phyloP scores from a whole-genome alignment of 2,329 filamentous ascomycete species.

The Passalora sequoiae region DNA sequence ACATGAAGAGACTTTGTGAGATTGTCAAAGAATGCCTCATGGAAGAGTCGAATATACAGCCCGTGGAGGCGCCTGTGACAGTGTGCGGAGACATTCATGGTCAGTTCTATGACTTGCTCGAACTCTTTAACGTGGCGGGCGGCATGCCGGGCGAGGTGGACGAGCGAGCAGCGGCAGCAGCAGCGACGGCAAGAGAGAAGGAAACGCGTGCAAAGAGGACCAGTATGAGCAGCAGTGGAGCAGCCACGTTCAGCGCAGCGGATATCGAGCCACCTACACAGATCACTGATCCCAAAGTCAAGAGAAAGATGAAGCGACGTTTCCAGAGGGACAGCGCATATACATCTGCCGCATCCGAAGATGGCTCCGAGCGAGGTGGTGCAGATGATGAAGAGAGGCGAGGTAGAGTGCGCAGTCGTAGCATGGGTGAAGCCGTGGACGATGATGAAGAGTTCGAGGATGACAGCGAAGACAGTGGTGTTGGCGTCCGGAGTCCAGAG shows the following conservation, averaged over 20 bases:
- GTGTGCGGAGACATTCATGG: constrained; percentile 98
- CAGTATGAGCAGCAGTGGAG: constrained; percentile 20
- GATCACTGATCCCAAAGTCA: constrained; percentile 81
- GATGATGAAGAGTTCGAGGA: constrained; percentile 47
- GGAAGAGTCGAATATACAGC: constrained; percentile 99
- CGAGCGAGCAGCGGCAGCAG: constrained; percentile 24
- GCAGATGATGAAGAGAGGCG: constrained; percentile 44
- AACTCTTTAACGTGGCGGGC: constrained; percentile 92
- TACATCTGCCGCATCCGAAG: constrained; percentile 47
- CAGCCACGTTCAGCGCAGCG: constrained; percentile 72
- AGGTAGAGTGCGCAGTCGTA: constrained; percentile 36
- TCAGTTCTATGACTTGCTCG: constrained; percentile 95
- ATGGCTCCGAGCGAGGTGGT: constrained; percentile 31
- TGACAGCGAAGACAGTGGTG: constrained; percentile 41
- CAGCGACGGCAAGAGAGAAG: constrained; percentile 15
- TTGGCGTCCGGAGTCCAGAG: constrained; percentile 36
- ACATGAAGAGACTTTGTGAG: constrained; percentile 98
- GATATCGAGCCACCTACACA: constrained; percentile 87
- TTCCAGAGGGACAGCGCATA: constrained; percentile 50
- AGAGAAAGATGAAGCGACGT: constrained; percentile 69
- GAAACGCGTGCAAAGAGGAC: constrained; percentile 16
- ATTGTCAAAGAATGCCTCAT: constrained; percentile 98
- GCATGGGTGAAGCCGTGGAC: constrained; percentile 28
- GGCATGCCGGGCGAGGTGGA: constrained; percentile 79
- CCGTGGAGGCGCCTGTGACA: constrained; percentile 92